Percentiles rank a stretch among this genome's conserved stretches.
These are phyloP conservation scores for Geosiphon pyriformis DNA, from an alignment of 192 early-diverging fungal genomes.

Conservation along the genomic window DNA sequence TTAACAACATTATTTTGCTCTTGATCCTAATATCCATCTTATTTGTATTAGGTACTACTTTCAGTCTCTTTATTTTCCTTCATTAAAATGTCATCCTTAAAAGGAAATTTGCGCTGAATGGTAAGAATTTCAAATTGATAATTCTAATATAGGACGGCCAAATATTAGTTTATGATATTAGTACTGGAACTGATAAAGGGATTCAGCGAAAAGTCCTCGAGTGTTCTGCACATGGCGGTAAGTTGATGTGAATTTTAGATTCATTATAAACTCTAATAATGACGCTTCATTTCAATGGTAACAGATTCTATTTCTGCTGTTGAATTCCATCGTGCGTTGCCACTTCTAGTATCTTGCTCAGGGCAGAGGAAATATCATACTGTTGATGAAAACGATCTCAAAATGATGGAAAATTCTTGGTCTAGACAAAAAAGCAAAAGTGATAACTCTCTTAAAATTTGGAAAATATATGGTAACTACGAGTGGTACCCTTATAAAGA, in stretches of 20 bases:
- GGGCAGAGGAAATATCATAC: constrained; percentile 59
- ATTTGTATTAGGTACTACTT: too few species aligned
- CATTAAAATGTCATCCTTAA: too few species aligned
- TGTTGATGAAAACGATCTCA: constrained; percentile 6
- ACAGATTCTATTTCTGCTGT: constrained; percentile 55
- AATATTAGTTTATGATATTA: constrained; percentile 38
- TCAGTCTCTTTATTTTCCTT: too few species aligned
- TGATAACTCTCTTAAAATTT: constrained; percentile 37
- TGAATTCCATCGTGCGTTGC: constrained; percentile 58
- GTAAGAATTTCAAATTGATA: too few species aligned
- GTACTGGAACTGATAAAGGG: constrained; percentile 21
- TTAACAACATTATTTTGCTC: too few species aligned
- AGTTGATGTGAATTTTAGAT: background rate
- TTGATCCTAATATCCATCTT: too few species aligned
- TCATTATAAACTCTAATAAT: background rate
- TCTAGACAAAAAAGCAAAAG: background rate
- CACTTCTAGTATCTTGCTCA: constrained; percentile 63
- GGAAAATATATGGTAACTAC: constrained; percentile 24
- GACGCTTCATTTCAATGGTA: background rate
- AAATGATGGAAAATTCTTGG: constrained; percentile 12
- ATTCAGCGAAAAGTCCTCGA: constrained; percentile 15
- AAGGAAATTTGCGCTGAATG: too few species aligned
- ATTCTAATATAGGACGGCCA: constrained; percentile 29
- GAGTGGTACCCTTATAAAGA: too few species aligned
- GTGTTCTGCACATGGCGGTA: constrained; percentile 30